Percentiles rank a stretch among this genome's conserved stretches.
Conservation (phyloP, 148 eudicot genomes). For the Agrostemma githago region DNA sequence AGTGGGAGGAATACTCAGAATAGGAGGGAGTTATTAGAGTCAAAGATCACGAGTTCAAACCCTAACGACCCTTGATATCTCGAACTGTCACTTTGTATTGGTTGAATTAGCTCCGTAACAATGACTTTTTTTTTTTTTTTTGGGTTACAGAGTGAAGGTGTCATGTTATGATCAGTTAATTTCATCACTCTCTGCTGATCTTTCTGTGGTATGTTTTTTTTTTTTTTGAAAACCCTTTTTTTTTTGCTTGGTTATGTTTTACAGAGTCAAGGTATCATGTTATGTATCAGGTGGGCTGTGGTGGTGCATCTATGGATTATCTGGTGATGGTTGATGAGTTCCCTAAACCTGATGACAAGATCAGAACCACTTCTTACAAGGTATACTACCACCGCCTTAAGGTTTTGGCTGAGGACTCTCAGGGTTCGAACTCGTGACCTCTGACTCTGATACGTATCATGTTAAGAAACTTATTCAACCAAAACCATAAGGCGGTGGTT, state of each 20-base stretch:
- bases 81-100: no score
- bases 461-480: no score
- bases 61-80: no score
- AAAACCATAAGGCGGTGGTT: no score
- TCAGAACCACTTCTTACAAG: slow-evolving; percentile 27
- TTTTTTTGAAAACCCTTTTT: background rate
- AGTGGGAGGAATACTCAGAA: no score
- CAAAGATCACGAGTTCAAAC: no score
- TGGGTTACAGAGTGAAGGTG: slow-evolving; percentile 20
- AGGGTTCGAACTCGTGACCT: background rate
- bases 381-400: no score
- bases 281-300: slow-evolving; percentile 33
- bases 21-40: no score
- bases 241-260: background rate
- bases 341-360: slow-evolving; percentile 38
- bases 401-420: no score
- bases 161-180: slow-evolving; percentile 11
- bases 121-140: no score
- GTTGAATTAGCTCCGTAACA: no score
- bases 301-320: slow-evolving; percentile 40
- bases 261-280: background rate
- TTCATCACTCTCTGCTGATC: slow-evolving; percentile 19
- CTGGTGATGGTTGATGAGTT: slow-evolving; percentile 37
- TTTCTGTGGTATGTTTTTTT: slow-evolving; percentile 16
- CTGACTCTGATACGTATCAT: no score